Conservation (phyloP, 1,139 yeast species). For the Sugiyamaella grinbergsii region DNA sequence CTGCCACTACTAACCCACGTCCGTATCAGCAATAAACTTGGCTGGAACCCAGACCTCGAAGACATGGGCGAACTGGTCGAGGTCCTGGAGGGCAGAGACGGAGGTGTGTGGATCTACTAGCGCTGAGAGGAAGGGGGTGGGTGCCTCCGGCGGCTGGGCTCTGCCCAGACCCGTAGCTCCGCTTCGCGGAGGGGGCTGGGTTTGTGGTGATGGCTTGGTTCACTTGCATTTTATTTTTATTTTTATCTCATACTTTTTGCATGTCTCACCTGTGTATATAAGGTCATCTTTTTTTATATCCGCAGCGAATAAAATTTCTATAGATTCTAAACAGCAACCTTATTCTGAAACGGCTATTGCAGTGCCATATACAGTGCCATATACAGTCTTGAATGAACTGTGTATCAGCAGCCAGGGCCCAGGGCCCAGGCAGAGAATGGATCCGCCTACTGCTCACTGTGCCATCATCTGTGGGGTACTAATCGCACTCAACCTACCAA, state of each 20-base stretch:
- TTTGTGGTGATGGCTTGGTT: not conserved
- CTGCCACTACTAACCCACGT: conserved; percentile 67
- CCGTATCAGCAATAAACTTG: conserved; percentile 71
- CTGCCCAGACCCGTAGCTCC: conserved; percentile 15
- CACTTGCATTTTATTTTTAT: not conserved
- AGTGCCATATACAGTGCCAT: too few species aligned
- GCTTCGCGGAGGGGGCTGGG: not conserved
- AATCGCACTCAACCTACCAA: too few species aligned
- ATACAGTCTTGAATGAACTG: too few species aligned
- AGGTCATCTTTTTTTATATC: too few species aligned
- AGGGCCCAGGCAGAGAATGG: too few species aligned
- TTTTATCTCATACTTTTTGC: not conserved
- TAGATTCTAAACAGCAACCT: too few species aligned
- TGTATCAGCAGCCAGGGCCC: too few species aligned
- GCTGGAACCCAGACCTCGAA: conserved; percentile 82
- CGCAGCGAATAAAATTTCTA: too few species aligned
- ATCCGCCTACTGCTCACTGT: too few species aligned
- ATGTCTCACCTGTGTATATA: too few species aligned
- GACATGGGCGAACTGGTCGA: conserved; percentile 63
- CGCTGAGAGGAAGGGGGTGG: too few species aligned
- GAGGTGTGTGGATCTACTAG: conserved; percentile 40
- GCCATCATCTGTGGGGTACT: too few species aligned
- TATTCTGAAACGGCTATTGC: not conserved
- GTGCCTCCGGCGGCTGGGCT: conserved; percentile 15
- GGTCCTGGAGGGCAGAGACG: conserved; percentile 40